These are phyloP conservation scores for Beta lomatogona DNA, from an alignment of 179 eudicot genomes.

Conservation along the genomic window DNA sequence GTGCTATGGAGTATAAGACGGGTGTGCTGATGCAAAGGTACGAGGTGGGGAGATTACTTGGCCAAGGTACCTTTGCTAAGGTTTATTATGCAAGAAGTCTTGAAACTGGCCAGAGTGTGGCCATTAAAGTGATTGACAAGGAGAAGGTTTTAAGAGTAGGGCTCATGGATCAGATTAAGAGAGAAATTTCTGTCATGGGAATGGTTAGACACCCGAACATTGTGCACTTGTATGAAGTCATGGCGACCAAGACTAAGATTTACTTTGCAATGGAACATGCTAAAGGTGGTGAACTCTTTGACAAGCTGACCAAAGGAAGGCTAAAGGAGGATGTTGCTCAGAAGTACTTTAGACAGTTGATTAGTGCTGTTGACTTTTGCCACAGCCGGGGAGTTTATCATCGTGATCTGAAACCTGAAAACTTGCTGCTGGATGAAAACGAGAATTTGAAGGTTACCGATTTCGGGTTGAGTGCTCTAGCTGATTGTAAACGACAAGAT, in stretches of 20 bases:
- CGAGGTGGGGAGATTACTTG: slow-evolving; percentile 33
- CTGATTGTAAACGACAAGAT: slow-evolving; percentile 37
- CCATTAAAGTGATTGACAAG: slow-evolving; percentile 39
- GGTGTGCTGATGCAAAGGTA: slow-evolving; percentile 33
- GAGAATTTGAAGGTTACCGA: slow-evolving; percentile 38
- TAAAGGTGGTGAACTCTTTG: slow-evolving; percentile 42
- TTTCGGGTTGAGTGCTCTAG: slow-evolving; percentile 40
- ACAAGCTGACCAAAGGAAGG: slow-evolving; percentile 36
- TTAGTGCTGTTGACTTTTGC: slow-evolving; percentile 38
- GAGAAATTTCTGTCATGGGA: slow-evolving; percentile 38
- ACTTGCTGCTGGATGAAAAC: slow-evolving; percentile 37
- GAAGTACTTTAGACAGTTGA: slow-evolving; percentile 34
- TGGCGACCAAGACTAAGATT: slow-evolving; percentile 39
- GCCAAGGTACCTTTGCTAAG: slow-evolving; percentile 38
- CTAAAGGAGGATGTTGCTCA: slow-evolving; percentile 38
- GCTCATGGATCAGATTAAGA: slow-evolving; percentile 36
- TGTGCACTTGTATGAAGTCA: slow-evolving; percentile 36
- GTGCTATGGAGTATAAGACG: slow-evolving; percentile 26
- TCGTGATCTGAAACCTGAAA: slow-evolving; percentile 42
- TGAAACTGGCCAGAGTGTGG: slow-evolving; percentile 33
- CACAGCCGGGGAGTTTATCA: slow-evolving; percentile 38
- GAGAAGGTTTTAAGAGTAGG: slow-evolving; percentile 33
- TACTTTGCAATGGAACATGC: slow-evolving; percentile 41
- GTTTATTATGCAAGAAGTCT: slow-evolving; percentile 37
- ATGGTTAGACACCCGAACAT: slow-evolving; percentile 37